Base-by-base conservation (phyloP, 495 filamentous ascomycete species). In the Penicillium odoratum region DNA sequence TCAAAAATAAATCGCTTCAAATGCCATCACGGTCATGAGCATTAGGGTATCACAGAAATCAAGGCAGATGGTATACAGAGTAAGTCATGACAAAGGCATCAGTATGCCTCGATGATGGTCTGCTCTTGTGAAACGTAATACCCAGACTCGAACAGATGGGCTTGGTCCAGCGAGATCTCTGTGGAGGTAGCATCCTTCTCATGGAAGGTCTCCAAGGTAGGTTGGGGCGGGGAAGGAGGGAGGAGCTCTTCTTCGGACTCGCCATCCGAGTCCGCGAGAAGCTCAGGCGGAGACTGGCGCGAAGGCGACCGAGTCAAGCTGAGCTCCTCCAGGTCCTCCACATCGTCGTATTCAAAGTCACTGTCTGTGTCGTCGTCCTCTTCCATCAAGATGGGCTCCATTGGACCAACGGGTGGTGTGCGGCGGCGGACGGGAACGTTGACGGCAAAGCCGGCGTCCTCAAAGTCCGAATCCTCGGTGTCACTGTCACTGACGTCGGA, bases 141-240 rank as follows among this genome's bases (percentile, higher is more conserved):
- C 65, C 80, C 79, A 53, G 83, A 70, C 48, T 84, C 84, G 69
- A 86, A 84, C 62, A 85, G 81, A 57, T 68, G 63, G 13, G 64
- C 33, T 50, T 79, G 74, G 51, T 62, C 38, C n/a, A 80, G 65
- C 11, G 77, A 56, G 69, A 81, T 80, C 49, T 79, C 72, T 57
- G 80, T 79, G 48, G 78, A 72, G 64, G 85, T 76, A 53, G 75
- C 61, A 71, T 84, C 73, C 78, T 93, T 90, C 62, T 88, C 83
- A 40, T 86, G 79, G 68, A 93, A 90, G 38, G 85, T 76, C 59
- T 88, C 82, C 52, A 92, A 77, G 2, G 84, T 79, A 5, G 75
- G 72, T 63, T 81, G 74, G 53, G 88, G 88, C 48, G 93, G 93
- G 53, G 93, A 96, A n/a, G 89, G 86, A 33, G 93, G 92, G 81